Base-by-base conservation (phyloP, 225 moss, liverwort and hornwort species). In the Ulota crispa region DNA sequence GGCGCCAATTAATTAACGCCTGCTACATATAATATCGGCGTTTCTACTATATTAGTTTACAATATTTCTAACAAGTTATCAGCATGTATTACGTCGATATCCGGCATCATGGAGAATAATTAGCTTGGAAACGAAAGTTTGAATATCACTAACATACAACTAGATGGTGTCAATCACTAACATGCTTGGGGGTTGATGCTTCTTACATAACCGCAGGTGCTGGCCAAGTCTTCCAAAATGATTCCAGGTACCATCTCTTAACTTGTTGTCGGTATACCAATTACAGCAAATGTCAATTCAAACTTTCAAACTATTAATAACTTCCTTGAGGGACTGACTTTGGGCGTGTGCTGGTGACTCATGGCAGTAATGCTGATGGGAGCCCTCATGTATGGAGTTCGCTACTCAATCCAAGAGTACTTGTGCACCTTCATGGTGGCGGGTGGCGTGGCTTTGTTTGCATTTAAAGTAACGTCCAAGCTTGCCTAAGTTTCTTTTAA, bases 191-290 rank as follows among this genome's bases (percentile, higher is more conserved):
- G 37, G 34, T 69, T 77, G 75, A 76, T 76, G 28, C 42, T 80
- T 15, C 50, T 70, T 54, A 43, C 66, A 61, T 72, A 53, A 20
- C 76, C 39, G 36, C 75, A 86, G 86, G 88, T 91, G 56, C 82
- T 91, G 45, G 91, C 86, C 18, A 91, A 91, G 80, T 91, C 91
- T 31, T 91, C 91, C 65, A 91, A 91, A 83, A 88, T 88, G 86
- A 91, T 91, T 84, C 88, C 88, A 86, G 85, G 91, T 83, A 81
- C 39, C 70, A 57, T 66, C 45, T 82, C 76, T 75, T 77, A 31
- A 52, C 52, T 82, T 64, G 68, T 31, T 60, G 50, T 31, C 7
- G 2, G n/a, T 12, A 34, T 7, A 41, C 1, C 39, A 37, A 55
- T 42, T 54, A 39, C 19, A 76, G 32, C 8, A 42, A 47, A 63